A percentile compares a stretch with the other conserved stretches of the same genome.
Conservation (phyloP, 1,139 yeast genomes). For the Candida anutae region DNA sequence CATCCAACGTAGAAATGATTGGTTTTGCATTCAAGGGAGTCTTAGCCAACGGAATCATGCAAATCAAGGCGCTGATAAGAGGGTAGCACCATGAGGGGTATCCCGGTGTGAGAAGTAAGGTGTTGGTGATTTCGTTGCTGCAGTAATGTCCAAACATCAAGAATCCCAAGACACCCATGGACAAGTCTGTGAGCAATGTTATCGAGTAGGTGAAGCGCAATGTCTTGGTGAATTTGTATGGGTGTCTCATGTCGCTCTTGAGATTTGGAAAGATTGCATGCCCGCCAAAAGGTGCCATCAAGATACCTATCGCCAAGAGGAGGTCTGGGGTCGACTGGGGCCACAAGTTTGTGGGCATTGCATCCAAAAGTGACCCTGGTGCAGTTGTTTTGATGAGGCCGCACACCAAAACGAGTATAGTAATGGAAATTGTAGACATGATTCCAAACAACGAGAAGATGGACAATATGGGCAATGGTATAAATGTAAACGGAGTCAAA, state of each 20-base stretch:
- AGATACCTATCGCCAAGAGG: slow-evolving; percentile 45
- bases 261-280: slow-evolving; percentile 56
- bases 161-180: slow-evolving; percentile 76
- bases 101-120: slow-evolving; percentile 59
- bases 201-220: slow-evolving; percentile 38
- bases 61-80: slow-evolving; percentile 61
- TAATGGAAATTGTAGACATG: slow-evolving; percentile 37
- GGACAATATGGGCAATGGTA: slow-evolving; percentile 38
- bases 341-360: slow-evolving; percentile 42
- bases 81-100: slow-evolving; percentile 65
- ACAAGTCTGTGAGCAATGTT: slow-evolving; percentile 61
- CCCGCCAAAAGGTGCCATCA: slow-evolving; percentile 59
- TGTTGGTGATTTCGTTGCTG: slow-evolving; percentile 77
- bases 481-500: slow-evolving; percentile 39
- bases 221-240: slow-evolving; percentile 35
- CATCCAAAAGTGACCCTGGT: slow-evolving; percentile 35
- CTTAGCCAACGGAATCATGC: slow-evolving; percentile 79
- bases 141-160: slow-evolving; percentile 79
- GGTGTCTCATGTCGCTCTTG: slow-evolving; percentile 51
- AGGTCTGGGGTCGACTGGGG: slow-evolving; percentile 36
- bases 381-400: slow-evolving; percentile 31
- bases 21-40: slow-evolving; percentile 87
- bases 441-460: slow-evolving; percentile 40
- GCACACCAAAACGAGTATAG: slow-evolving; percentile 29
- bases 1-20: slow-evolving; percentile 57